These are phyloP conservation scores for Psidium guajava DNA, from an alignment of 345 rosid genomes.

Conservation along the genomic window DNA sequence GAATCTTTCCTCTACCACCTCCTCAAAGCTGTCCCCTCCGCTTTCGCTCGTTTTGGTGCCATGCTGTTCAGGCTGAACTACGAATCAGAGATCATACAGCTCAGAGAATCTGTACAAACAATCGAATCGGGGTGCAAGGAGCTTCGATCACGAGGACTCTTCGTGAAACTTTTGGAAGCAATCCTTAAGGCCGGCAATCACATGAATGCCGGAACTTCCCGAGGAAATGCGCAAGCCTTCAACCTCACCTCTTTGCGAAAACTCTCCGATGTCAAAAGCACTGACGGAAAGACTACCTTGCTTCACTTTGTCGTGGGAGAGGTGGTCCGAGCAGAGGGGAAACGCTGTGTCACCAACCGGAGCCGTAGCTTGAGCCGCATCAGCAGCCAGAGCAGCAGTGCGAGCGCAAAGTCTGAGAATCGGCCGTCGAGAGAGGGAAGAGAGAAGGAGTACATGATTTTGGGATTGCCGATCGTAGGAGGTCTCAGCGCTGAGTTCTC, in stretches of 20 bases:
- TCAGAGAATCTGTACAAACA: conserved; percentile 35
- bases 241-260: conserved; percentile 60
- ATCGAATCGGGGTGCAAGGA: conserved; percentile 64
- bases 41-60: conserved; percentile 52
- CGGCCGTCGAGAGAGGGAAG: conserved; percentile 34
- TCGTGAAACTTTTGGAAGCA: conserved; percentile 81
- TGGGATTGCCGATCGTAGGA: conserved; percentile 73
- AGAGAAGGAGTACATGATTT: conserved; percentile 52
- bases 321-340: conserved; percentile 75
- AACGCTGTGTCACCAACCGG: conserved; percentile 43
- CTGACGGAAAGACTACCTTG: conserved; percentile 71
- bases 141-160: conserved; percentile 59
- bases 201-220: conserved; percentile 88
- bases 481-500: conserved; percentile 75
- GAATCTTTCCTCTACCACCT: conserved; percentile 70
- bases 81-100: conserved; percentile 41
- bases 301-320: conserved; percentile 88
- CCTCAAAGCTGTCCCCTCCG: conserved; percentile 59
- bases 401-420: conserved; percentile 1
- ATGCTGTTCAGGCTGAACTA: conserved; percentile 67
- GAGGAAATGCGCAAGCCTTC: conserved; percentile 94
- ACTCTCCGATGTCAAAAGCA: conserved; percentile 77
- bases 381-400: conserved; percentile 17
- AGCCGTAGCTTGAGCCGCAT: conserved; percentile 28
- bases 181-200: conserved; percentile 88